Evolutionary conservation across 257 asterid genomes (phyloP), one percentile per base, ranked within the genome.

Genomic region (Apocynum venetum): DNA sequence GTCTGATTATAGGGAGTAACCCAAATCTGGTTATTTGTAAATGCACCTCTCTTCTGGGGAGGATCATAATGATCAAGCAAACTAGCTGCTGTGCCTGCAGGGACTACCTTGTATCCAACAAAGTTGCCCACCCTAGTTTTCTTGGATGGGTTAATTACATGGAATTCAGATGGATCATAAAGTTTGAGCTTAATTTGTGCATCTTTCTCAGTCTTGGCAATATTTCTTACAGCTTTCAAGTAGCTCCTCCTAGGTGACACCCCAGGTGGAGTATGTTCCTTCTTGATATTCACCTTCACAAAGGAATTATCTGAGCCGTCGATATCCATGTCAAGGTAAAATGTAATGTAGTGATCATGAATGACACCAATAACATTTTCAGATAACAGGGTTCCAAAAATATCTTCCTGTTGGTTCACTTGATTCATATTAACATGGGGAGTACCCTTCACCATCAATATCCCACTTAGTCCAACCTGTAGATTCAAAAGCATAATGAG

Each of bases 21-120:
- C 98, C 98, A 95, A 68, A 95, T 93, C 74, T 95, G 99, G 83
- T 95, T 93, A 71, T 95, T 90, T 0, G 98, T 89, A 76, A 93
- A 95, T 0, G 98, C 82, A 31, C 89, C 89, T 80, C 99, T 86
- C 84, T 80, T 89, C 76, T 95, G 98, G 0, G 99, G 99, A 65
- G 97, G 82, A 53, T 95, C 99, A 11, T 83, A 85, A 0, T 88
- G 97, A 25, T 93, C 98, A 20, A 95, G 97, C 81, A 95, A 72
- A 82, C 97, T 95, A 44, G 98, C 99, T 0, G 99, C 99, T 0
- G 94, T 95, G 46, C 93, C 98, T 5, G 90, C 89, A 3, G 99
- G 94, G 4, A 95, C 96, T 20, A 95, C 81, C 88, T 95, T 95
- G 80, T 95, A 95, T 2, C 99, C 99, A 8, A 85, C 92, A 7